Percentiles rank a stretch among this genome's conserved stretches.
phyloP scores from a whole-genome alignment of 202 grass and related monocot species.

The Tripidium arundinaceum region DNA sequence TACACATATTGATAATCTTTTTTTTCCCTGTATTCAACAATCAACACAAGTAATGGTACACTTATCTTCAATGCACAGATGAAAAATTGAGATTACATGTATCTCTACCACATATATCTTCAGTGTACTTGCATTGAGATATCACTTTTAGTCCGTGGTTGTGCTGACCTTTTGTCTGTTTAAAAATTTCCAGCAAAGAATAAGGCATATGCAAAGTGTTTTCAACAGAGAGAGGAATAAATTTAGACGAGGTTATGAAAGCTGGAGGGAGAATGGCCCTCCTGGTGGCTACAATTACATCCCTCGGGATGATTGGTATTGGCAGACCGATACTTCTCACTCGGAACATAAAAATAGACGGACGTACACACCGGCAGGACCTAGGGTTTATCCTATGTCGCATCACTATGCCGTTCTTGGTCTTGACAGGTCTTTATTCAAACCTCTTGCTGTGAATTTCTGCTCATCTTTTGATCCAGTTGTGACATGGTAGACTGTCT shows the following conservation, averaged over 20 bases:
- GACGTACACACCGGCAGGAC: constrained; percentile 41
- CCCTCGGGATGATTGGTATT: constrained; percentile 98
- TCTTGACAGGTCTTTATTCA: constrained; percentile 75
- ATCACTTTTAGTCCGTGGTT: background rate
- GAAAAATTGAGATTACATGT: background rate
- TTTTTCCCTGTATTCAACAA: background rate
- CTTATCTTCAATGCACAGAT: background rate
- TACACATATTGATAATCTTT: constrained; percentile 24
- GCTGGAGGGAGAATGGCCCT: constrained; percentile 83
- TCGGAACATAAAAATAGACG: constrained; percentile 48
- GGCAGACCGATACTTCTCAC: constrained; percentile 66
- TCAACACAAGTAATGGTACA: background rate
- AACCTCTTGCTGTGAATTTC: constrained; percentile 6
- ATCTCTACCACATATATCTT: background rate
- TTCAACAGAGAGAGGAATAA: constrained; percentile 94
- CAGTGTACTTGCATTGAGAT: background rate
- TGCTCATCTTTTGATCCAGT: constrained; percentile 23
- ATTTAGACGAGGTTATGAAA: constrained; percentile 68
- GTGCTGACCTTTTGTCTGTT: constrained; percentile 24
- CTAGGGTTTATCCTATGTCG: constrained; percentile 67
- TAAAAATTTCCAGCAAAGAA: constrained; percentile 67
- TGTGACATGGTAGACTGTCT: constrained; percentile 19
- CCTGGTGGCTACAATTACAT: constrained; percentile 75
- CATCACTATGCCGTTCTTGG: constrained; percentile 91
- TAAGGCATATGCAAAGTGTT: constrained; percentile 95